Base-by-base conservation (phyloP, 257 asterid genomes). In the Lantana camara region DNA sequence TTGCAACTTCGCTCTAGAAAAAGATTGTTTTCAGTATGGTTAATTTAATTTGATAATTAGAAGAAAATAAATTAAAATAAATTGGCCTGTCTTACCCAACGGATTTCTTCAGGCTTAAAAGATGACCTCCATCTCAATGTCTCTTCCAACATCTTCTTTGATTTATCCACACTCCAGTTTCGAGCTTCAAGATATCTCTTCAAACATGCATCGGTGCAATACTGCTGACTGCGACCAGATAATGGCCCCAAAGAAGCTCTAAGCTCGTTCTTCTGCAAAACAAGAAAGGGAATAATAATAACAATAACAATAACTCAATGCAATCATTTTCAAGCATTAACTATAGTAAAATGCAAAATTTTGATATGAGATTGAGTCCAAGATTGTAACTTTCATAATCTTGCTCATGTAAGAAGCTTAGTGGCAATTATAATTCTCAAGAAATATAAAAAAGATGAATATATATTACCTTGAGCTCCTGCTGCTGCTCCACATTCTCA, bases 41-140 rank as follows among this genome's bases (percentile, higher is more conserved):
- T 62, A 49, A 42, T 35, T 38, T 38, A 11, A 13, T 29, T 45
- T 44, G 50, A 20, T n/a, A 35, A 53, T 9, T 2, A 27, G 15
- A 34, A 23, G 5, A 13, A 10, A 59, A 58, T 10, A 16, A 23
- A 40, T 32, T 5, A 17, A 5, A 30, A 4, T 9, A 4, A 13
- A 44, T 27, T 5, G 27, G 4, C 15, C 57, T 50, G 47, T 41
- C 65, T 79, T 80, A 93, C 99, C 99, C 99, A 93, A 74, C 92
- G 95, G 63, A 93, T 90, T 72, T 93, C 99, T 81, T 90, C 97
- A 44, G 99, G 99, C 75, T 90, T 87, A 62, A 46, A 93, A 61
- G 75, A 73, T 32, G 92, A 67, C 69, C 99, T 87, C 99, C 99
- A 93, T 72, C 77, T 84, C 65, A 93, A 68, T n/a, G 97, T 80